Base-by-base conservation (phyloP, 768 basidiomycete species). In the Leccinum disarticulatum region DNA sequence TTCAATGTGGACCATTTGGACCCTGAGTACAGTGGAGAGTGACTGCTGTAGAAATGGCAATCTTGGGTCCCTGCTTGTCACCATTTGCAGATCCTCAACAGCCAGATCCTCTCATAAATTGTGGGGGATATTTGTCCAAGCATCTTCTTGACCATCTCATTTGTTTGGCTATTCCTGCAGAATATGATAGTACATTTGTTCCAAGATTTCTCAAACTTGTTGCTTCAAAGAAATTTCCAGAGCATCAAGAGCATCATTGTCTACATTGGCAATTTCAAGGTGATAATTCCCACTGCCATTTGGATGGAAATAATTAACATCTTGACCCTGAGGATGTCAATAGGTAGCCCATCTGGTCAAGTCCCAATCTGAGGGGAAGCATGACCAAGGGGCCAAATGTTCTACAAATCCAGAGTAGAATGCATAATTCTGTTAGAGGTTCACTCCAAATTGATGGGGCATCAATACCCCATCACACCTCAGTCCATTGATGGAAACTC, bases 281-380 rank as follows among this genome's bases (percentile, higher is more conserved):
- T 17, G 8, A 30, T 9, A 15, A 27, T 47, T 60, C 2, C 59
- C 59, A 0, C 55, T 55, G 1, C 55, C 55, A 53, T 57, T 52
- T 8, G 4, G 28, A 22, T 19, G 2, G 28, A 58, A 64, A 19
- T 56, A 35, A 1, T 59, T 35, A 0, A 64, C 52, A 28, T 64
- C 63, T 10, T 48, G 31, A 27, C 63, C 63, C 4, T 15, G 51
- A 17, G 54, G 53, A 4, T 25, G 28, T 4, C 7, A 7, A 57
- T 1, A 8, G 56, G 59, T 1, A 63, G 3, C 1, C 56, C 43
- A 13, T 60, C 15, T 0, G 43, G 11, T 3, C 10, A 9, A 2
- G 25, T 8, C 1, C 52, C 22, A 22, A 61, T 33, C 0, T 3
- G 6, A 9, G 62, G 56, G 0, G 64, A 3, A 1, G 52, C 11